phyloP scores from a whole-genome alignment of 2,329 filamentous ascomycete genomes.

The Aspergillus piperis region DNA sequence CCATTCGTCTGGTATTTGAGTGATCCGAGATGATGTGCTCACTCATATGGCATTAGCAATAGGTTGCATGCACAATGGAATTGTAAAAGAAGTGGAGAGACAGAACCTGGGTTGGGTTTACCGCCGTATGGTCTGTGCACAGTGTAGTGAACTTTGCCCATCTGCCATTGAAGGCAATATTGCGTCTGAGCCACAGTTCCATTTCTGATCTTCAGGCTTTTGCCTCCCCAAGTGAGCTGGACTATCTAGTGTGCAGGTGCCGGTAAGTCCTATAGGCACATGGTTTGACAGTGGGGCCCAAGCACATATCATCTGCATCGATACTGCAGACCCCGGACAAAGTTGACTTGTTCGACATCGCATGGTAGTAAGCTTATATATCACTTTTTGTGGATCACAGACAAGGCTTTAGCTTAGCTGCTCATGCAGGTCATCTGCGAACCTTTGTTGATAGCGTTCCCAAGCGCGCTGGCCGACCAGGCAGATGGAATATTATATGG shows the following conservation, averaged over 20 bases:
- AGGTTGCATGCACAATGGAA: neutral
- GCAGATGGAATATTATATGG: neutral
- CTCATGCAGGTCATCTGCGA: conserved; percentile 8
- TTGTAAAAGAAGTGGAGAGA: neutral
- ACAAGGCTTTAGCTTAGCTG: conserved; percentile 10
- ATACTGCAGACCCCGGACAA: conserved; percentile 13
- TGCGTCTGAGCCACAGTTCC: conserved; percentile 1
- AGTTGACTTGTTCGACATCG: conserved; percentile 18
- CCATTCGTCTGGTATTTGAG: neutral
- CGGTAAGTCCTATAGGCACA: conserved; percentile 18
- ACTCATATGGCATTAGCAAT: neutral
- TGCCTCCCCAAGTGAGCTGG: conserved; percentile 19
- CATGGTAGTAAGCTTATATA: conserved; percentile 14
- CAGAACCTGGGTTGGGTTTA: neutral
- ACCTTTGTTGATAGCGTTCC: conserved; percentile 6
- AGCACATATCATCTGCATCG: conserved; percentile 21
- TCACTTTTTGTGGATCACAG: conserved; percentile 14
- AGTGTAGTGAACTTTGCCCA: neutral
- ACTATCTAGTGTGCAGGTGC: conserved; percentile 20
- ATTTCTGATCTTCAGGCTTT: conserved; percentile 14
- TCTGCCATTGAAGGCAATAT: conserved; percentile 1
- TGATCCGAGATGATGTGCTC: neutral
- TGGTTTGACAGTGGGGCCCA: conserved; percentile 12
- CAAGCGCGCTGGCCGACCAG: conserved; percentile 10
- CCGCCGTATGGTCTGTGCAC: conserved; percentile 12